A percentile compares a stretch with the other conserved stretches of the same genome.
Evolutionary conservation across 2,329 filamentous ascomycete genomes (phyloP).

Genomic region (Tolypocladium amazonense): DNA sequence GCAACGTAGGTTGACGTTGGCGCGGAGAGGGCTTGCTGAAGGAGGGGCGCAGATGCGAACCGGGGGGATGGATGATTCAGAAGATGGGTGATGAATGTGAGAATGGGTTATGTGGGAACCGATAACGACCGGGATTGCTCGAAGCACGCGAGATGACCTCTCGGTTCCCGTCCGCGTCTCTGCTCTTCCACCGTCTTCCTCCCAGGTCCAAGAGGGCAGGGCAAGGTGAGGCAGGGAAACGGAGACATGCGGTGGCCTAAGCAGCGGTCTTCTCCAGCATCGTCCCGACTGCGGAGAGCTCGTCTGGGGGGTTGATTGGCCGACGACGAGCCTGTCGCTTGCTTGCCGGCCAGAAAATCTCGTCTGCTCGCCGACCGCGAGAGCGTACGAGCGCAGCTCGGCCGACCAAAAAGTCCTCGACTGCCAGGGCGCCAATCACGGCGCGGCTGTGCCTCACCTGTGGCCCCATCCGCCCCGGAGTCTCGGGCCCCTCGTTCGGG

Average conservation of each 20-base stretch:
- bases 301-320: background rate
- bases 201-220: background rate
- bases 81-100: background rate
- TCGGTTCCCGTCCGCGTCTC: no score
- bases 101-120: background rate
- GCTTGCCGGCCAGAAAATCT: background rate
- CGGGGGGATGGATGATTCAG: background rate
- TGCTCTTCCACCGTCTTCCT: no score
- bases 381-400: no score
- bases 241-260: background rate
- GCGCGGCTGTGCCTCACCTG: background rate
- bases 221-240: background rate
- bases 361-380: no score
- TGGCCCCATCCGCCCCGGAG: background rate
- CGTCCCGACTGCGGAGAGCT: background rate
- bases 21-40: background rate
- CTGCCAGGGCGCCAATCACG: background rate
- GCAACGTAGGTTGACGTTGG: background rate
- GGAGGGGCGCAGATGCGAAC: background rate
- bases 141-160: background rate
- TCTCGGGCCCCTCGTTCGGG: background rate
- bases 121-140: background rate
- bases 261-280: background rate
- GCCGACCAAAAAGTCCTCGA: background rate
- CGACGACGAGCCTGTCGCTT: background rate